Percentiles rank a stretch among this genome's conserved stretches.
These are phyloP conservation scores for Daedalea quercina DNA, from an alignment of 768 basidiomycete genomes.

Conservation along the genomic window DNA sequence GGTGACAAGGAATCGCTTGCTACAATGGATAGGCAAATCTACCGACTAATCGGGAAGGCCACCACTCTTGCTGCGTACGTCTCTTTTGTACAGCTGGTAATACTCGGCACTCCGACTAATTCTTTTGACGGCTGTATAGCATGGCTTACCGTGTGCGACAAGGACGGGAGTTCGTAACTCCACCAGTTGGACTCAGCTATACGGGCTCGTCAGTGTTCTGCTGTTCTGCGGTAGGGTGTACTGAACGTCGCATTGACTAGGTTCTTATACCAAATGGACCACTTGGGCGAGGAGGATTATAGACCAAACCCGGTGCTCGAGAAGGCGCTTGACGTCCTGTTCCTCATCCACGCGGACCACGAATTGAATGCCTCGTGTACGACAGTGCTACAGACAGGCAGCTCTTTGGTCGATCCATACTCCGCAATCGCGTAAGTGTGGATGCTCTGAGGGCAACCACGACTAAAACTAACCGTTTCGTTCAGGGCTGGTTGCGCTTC, in stretches of 20 bases:
- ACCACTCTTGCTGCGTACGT: conserved; percentile 81
- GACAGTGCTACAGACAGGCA: conserved; percentile 82
- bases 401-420: conserved; percentile 87
- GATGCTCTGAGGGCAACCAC: too few species aligned
- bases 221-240: not conserved
- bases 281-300: conserved; percentile 67
- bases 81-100: not conserved
- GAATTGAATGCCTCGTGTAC: conserved; percentile 85
- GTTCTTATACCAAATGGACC: conserved; percentile 89
- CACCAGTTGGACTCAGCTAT: conserved; percentile 78
- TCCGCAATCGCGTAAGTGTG: conserved; percentile 67
- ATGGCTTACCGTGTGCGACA: conserved; percentile 94
- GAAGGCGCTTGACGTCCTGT: conserved; percentile 83
- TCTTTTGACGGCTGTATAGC: conserved; percentile 27
- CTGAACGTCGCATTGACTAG: conserved; percentile 25
- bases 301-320: conserved; percentile 78
- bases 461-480: not conserved
- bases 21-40: conserved; percentile 90
- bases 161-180: conserved; percentile 81
- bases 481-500: conserved; percentile 79
- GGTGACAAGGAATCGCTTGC: conserved; percentile 61
- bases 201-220: conserved; percentile 60
- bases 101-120: not conserved
- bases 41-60: conserved; percentile 80
- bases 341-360: conserved; percentile 86